Evolutionary conservation across 1,284 basidiomycete genomes (phyloP), one percentile per base, ranked within the genome.

Genomic region (Trametes sp.): DNA sequence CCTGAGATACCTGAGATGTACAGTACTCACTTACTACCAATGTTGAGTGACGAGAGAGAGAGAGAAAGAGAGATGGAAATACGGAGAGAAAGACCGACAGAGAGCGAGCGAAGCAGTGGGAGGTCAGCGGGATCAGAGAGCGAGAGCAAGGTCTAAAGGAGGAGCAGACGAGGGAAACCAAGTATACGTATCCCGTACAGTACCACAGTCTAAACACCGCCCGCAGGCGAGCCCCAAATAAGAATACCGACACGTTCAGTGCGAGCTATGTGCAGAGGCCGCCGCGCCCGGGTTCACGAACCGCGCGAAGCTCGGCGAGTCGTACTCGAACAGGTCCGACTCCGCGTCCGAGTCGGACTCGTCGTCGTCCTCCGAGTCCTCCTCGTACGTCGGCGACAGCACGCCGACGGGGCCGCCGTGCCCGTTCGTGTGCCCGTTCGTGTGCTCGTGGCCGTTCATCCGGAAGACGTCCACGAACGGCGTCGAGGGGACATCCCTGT

Each of bases 401-500:
- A 55, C 63, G 21, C 29, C 33, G 0, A 29, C 41, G 6, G 26
- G n/a, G n/a, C n/a, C n/a, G n/a, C n/a, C n/a, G n/a, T n/a, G n/a
- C n/a, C n/a, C 46, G 26, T 29, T 26, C 14, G 13, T 9, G 35
- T 36, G 36, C 24, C 33, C 51, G 51, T 38, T 53, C 31, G 7
- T 53, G 14, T 16, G 35, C 10, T n/a, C 23, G 36, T 41, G 24
- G 52, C 50, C 65, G 7, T 81, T 80, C 24, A 92, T 84, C 58
- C 83, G 81, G 79, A 93, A 93, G 29, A 89, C 87, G 71, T 92
- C 90, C n/a, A 86, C 77, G 75, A 91, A 91, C 1, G 90, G 91
- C 16, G 90, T 93, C 69, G 87, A 87, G 4, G 91, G 90, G 9
- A 81, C 77, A 66, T 86, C 83, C 13, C 78, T 78, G 66, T 87